phyloP scores from a whole-genome alignment of 176 grass and related monocot genomes.

The Eleusine indica region DNA sequence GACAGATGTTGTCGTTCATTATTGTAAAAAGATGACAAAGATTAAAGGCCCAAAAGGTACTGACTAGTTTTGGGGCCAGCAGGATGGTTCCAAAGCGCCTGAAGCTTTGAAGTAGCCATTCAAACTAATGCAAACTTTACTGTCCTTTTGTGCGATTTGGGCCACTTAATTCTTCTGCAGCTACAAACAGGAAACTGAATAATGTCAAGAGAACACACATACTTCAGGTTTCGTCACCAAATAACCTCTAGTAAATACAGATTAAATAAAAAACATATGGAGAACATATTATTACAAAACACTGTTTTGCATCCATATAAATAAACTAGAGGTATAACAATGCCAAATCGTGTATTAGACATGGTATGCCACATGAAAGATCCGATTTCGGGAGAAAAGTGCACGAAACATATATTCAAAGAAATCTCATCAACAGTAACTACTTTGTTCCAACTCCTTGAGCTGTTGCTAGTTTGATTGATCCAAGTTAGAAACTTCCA shows the following conservation, averaged over 20 bases:
- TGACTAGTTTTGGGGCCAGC: constrained; percentile 94
- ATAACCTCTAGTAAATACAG: background rate
- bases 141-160: constrained; percentile 10
- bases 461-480: background rate
- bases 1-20: background rate
- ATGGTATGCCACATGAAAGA: background rate
- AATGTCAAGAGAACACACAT: background rate
- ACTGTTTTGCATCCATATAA: background rate
- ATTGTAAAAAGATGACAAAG: background rate
- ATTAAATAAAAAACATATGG: background rate
- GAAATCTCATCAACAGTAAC: background rate
- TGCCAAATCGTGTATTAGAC: background rate
- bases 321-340: background rate
- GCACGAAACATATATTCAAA: background rate
- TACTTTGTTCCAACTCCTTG: background rate
- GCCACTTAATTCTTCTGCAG: background rate
- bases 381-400: background rate
- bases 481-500: background rate
- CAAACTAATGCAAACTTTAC: constrained; percentile 13
- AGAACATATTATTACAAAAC: background rate
- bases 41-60: background rate
- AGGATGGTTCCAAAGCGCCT: constrained; percentile 89
- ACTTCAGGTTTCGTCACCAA: background rate
- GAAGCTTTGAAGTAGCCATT: constrained; percentile 80
- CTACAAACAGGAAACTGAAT: constrained; percentile 35